Base-by-base conservation (phyloP, 1,284 basidiomycete species). In the Meripilus lineatus region DNA sequence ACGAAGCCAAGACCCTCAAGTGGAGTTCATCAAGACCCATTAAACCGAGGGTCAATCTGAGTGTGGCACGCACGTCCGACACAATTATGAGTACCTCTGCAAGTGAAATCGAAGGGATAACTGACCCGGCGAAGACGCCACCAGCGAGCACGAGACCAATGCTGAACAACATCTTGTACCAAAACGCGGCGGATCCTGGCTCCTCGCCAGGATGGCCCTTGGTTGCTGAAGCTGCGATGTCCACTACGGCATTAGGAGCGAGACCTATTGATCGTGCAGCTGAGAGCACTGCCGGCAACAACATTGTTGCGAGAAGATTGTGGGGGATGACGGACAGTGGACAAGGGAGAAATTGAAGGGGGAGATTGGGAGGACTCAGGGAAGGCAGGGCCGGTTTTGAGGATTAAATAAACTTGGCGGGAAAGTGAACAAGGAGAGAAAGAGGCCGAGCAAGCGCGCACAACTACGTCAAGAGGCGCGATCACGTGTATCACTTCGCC, bases 21-120 rank as follows among this genome's bases (percentile, higher is more conserved):
- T 96, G 93, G 34, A 97, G 77, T 55, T 93, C 88, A 57, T 98
- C 94, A 15, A 96, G 79, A 2, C 94, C 93, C 93, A 96, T 96
- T 24, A 96, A 72, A 4, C 90, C 93, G 17, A 97, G 79, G 0
- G 93, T 96, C 42, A 96, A 70, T 2, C 83, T 82, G 50, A 8
- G 22, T 10, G 17, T 38, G n/a, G 6, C 7, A 35, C 33, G 7
- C 15, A 34, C 10, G 13, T 10, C 34, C 14, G 32, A 32, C 25
- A 47, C 33, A 24, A 25, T 23, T 33, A 24, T 26, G 30, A n/a
- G 11, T 5, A 10, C 32, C 18, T 23, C 8, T 10, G n/a, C 28
- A 8, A 30, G n/a, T 30, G 28, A 10, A 21, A n/a, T 32, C 21
- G 26, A 30, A 30, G 40, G 37, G 24, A 40, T 3, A 15, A 69